Evolutionary conservation across 2,329 filamentous ascomycete species (phyloP), one percentile per base, ranked within the genome.

Genomic region (Akanthomyces muscarius): DNA sequence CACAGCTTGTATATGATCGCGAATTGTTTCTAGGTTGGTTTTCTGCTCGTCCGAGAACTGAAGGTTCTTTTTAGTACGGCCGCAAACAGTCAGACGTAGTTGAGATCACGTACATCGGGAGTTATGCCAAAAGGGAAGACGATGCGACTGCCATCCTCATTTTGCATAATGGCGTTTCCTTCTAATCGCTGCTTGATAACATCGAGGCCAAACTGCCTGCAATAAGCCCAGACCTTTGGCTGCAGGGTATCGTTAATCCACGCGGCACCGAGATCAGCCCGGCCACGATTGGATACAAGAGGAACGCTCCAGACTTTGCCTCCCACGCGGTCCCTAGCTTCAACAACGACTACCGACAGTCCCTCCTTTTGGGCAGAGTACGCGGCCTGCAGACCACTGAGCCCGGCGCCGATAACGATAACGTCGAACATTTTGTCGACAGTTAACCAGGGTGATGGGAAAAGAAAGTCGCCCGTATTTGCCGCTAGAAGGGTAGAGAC

Each of bases 241-340:
- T 48, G 45, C 7, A 48, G 45, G 6, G 3, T 23, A 7, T 48
- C n/a, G 45, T 48, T 48, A 4, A 48, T 25, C 45, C 45, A 48
- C 3, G 45, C 45, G 21, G 45, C 45, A 6, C 45, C 45, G 2
- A 48, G 45, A 25, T 48, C 45, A 25, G 45, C 45, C 45, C 8
- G n/a, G 45, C 45, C 45, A 25, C 45, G 45, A 25, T 25, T 25
- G 8, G n/a, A 25, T 7, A 21, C 45, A 4, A 48, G 45, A 16
- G 45, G 45, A 13, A 48, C 21, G 45, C n/a, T 72, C 71, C 71
- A 77, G 0, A 71, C 76, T 65, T 77, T 77, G 1, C 78, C 78
- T 5, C 78, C 77, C 0, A 80, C 76, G 2, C 78, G 74, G 63
- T 79, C 73, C 4, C 77, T 66, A 5, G 77, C 77, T 60, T 80